Evolutionary conservation across 2,329 filamentous ascomycete species (phyloP).

Genomic region (Xylaria sp.): DNA sequence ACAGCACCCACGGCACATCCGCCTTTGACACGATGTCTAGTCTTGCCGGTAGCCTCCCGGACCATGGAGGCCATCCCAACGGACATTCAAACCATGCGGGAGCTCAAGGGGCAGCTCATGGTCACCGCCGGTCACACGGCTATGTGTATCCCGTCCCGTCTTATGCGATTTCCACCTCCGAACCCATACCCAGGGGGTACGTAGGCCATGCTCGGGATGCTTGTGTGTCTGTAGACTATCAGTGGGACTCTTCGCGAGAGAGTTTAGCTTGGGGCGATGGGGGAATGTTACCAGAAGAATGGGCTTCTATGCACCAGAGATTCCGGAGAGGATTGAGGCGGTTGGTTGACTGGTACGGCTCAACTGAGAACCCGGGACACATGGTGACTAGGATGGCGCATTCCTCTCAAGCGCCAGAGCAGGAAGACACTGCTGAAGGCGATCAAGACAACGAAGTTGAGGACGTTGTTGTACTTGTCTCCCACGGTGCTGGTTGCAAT

Average conservation of each 20-base stretch:
- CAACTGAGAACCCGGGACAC: conserved; percentile 61
- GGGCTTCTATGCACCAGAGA: conserved; percentile 92
- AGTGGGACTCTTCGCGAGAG: conserved; percentile 91
- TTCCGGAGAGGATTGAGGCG: conserved; percentile 83
- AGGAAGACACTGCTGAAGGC: conserved; percentile 49
- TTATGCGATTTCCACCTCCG: conserved; percentile 82
- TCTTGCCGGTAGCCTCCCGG: conserved; percentile 39
- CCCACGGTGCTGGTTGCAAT: conserved; percentile 96
- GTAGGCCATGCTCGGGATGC: conserved; percentile 89
- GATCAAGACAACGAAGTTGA: conserved; percentile 72
- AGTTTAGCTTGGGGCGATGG: conserved; percentile 87
- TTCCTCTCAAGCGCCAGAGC: conserved; percentile 37
- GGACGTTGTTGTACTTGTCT: conserved; percentile 85
- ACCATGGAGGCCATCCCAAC: conserved; percentile 27
- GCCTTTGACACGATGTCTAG: conserved; percentile 41
- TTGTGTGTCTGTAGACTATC: conserved; percentile 87
- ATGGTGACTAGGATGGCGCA: conserved; percentile 58
- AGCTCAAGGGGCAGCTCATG: conserved; percentile 24
- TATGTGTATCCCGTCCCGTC: conserved; percentile 83
- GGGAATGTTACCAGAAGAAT: conserved; percentile 90
- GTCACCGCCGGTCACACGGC: conserved; percentile 45
- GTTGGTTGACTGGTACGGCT: conserved; percentile 85
- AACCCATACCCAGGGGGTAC: conserved; percentile 87
- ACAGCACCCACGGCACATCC: conserved; percentile 33
- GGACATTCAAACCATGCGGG: conserved; percentile 28